A percentile compares a stretch with the other conserved stretches of the same genome.
Conservation (phyloP, 2,329 filamentous ascomycete genomes). For the Lachnellula occidentalis region DNA sequence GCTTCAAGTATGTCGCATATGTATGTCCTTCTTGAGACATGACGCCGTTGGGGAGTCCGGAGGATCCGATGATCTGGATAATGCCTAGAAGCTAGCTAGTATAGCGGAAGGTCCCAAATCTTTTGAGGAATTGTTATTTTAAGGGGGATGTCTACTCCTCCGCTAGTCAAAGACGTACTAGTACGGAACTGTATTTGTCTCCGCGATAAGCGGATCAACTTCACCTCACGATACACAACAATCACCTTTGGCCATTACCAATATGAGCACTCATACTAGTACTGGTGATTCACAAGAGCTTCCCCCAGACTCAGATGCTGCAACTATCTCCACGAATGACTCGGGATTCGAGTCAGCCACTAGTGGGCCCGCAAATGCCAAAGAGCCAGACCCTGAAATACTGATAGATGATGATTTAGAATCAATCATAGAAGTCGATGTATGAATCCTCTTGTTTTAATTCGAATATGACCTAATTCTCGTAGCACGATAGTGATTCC, state of each 20-base stretch:
- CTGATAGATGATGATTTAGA: not conserved
- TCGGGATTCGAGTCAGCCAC: not conserved
- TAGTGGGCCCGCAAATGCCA: not conserved
- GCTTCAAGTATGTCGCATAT: not conserved
- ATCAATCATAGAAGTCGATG: slow-evolving; percentile 7
- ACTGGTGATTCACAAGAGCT: not conserved
- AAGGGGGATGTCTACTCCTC: too few relatives aligned
- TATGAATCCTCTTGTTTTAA: not conserved
- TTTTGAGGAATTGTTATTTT: too few relatives aligned
- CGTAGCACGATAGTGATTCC: slow-evolving; percentile 5
- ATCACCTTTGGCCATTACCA: not conserved
- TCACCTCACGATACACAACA: too few relatives aligned
- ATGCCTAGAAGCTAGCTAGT: too few relatives aligned
- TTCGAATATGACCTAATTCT: not conserved
- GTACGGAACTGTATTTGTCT: too few relatives aligned
- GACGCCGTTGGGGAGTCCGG: too few relatives aligned
- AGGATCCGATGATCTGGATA: too few relatives aligned
- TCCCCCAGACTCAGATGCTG: not conserved
- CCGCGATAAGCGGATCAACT: too few relatives aligned
- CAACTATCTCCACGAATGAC: not conserved
- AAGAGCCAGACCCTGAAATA: not conserved
- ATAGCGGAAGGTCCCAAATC: too few relatives aligned
- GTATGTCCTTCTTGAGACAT: not conserved
- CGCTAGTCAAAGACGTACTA: too few relatives aligned
- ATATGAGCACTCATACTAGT: not conserved